Percentiles rank a stretch among this genome's conserved stretches.
These are phyloP conservation scores for Aspergillus leporis DNA, from an alignment of 495 filamentous ascomycete genomes.

Conservation along the genomic window DNA sequence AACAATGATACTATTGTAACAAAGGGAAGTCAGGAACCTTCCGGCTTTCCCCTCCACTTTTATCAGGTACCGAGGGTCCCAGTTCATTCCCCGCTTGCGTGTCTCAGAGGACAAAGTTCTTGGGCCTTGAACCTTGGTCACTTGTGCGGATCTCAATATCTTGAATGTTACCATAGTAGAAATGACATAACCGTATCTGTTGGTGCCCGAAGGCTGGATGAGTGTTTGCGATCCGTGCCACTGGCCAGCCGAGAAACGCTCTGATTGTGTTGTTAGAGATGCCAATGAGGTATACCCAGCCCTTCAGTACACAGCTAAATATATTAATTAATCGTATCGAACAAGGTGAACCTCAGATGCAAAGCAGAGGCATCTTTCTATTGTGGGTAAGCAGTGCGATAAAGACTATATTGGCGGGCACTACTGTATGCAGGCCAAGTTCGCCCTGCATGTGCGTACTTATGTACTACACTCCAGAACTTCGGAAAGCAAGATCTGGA, in stretches of 20 bases:
- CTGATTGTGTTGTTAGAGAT: not conserved
- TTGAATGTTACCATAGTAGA: not conserved
- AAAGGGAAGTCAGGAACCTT: not conserved
- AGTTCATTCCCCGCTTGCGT: not conserved
- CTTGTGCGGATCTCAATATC: slow-evolving; percentile 4
- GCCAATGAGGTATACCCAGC: not conserved
- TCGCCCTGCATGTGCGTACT: not conserved
- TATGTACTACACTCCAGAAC: not conserved
- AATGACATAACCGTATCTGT: not conserved
- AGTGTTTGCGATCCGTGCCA: not conserved
- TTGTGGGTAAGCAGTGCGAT: not conserved
- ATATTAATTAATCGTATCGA: not conserved
- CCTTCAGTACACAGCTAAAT: not conserved
- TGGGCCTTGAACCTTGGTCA: slow-evolving; percentile 1
- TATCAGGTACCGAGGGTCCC: not conserved
- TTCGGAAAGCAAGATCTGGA: not conserved
- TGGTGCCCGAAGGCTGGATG: slow-evolving; percentile 1
- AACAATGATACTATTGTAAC: not conserved
- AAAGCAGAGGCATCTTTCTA: not conserved
- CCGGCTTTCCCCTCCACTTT: not conserved
- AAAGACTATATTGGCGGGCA: not conserved
- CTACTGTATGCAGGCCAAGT: not conserved
- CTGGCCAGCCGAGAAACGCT: not conserved
- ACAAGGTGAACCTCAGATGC: not conserved
- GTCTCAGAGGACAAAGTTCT: slow-evolving; percentile 2